Conservation (phyloP, 2,329 filamentous ascomycete species). For the Triangularia verruculosa region DNA sequence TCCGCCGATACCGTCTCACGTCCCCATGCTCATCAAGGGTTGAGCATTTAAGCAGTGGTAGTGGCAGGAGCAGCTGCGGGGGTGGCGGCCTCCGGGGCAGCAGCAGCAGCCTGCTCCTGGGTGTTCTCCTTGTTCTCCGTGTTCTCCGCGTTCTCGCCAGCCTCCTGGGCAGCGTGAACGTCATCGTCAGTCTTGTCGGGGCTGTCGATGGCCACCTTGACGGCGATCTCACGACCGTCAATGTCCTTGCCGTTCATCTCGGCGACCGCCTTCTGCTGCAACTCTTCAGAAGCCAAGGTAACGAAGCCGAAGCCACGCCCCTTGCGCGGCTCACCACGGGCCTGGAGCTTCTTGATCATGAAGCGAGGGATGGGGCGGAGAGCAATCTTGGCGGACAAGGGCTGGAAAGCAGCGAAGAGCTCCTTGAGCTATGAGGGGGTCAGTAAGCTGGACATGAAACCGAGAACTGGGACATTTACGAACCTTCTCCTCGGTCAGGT, state of each 20-base stretch:
- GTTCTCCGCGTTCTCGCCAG: constrained; percentile 41
- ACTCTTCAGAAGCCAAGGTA: constrained; percentile 88
- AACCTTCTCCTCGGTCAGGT: constrained; percentile 96
- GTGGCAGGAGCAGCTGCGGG: constrained; percentile 30
- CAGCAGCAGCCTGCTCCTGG: constrained; percentile 28
- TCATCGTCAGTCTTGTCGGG: constrained; percentile 94
- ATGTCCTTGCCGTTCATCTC: constrained; percentile 99
- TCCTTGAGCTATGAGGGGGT: constrained; percentile 75
- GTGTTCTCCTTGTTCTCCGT: constrained; percentile 42
- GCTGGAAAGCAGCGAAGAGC: constrained; percentile 89
- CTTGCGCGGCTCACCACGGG: constrained; percentile 96
- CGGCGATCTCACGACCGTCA: constrained; percentile 96
- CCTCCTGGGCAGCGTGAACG: constrained; percentile 53
- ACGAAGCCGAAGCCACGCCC: constrained; percentile 99
- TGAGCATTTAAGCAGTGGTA: constrained; percentile 23
- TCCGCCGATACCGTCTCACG: constrained; percentile 12
- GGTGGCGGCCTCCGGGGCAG: constrained; percentile 29
- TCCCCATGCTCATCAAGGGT: constrained; percentile 25
- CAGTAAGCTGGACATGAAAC: constrained; percentile 24
- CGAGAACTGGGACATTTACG: constrained; percentile 29
- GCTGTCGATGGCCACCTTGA: constrained; percentile 99
- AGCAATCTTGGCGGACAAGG: constrained; percentile 94
- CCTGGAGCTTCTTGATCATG: constrained; percentile 99
- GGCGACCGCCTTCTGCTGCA: constrained; percentile 92
- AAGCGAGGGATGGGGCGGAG: constrained; percentile 97